Conservation (phyloP, 768 basidiomycete genomes). For the Podaxis carcinomalis region DNA sequence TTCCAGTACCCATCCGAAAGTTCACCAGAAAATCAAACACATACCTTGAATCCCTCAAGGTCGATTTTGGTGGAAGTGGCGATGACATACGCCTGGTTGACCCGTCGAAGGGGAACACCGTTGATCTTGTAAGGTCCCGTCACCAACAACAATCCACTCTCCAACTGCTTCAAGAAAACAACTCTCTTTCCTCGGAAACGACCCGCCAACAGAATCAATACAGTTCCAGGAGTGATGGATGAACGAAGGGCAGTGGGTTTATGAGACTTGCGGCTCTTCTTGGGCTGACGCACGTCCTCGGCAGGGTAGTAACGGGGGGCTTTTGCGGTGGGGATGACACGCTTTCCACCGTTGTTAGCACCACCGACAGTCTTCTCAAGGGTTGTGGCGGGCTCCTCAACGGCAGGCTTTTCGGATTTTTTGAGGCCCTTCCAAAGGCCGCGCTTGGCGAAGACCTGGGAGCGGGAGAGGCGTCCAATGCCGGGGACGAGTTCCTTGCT, state of each 20-base stretch:
- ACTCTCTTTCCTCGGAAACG: conserved; percentile 98
- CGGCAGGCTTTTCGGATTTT: conserved; percentile 67
- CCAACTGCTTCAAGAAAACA: conserved; percentile 95
- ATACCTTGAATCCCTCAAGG: conserved; percentile 67
- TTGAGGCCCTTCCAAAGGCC: conserved; percentile 81
- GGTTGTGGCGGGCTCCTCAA: conserved; percentile 52
- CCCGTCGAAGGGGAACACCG: conserved; percentile 95
- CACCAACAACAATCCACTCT: conserved; percentile 88
- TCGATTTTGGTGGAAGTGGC: conserved; percentile 95
- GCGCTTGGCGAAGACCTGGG: conserved; percentile 76
- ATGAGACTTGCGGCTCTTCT: conserved; percentile 86
- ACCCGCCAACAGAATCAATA: conserved; percentile 95
- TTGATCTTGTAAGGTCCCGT: conserved; percentile 98
- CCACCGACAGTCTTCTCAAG: conserved; percentile 85
- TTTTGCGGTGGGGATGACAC: conserved; percentile 81
- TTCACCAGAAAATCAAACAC: conserved; percentile 20
- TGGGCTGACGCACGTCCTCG: conserved; percentile 88
- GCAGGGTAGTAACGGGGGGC: conserved; percentile 92
- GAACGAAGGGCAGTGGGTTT: conserved; percentile 77
- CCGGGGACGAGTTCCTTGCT: conserved; percentile 80
- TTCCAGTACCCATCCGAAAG: neutral
- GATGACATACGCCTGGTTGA: conserved; percentile 99
- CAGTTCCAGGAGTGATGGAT: conserved; percentile 89
- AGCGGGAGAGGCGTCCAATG: conserved; percentile 80
- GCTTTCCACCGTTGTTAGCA: conserved; percentile 86